Evolutionary conservation across 495 filamentous ascomycete genomes (phyloP).

Genomic region (Aspergillus coremiiformis): DNA sequence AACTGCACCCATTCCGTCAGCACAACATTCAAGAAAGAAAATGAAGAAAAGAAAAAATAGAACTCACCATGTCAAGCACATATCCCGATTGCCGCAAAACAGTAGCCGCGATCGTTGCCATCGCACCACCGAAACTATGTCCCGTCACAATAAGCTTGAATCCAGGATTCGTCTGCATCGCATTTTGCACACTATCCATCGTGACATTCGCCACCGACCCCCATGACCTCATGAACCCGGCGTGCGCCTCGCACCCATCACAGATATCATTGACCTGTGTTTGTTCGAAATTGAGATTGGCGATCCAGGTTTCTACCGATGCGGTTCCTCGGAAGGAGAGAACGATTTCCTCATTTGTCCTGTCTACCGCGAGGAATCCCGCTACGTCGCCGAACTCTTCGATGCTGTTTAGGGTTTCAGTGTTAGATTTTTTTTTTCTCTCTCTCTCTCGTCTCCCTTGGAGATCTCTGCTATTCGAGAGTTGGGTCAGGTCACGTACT

Average conservation of each 20-base stretch:
- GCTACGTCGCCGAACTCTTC: conserved; percentile 49
- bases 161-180: conserved; percentile 31
- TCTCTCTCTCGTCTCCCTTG: too few relatives aligned
- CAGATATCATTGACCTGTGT: conserved; percentile 28
- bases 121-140: conserved; percentile 62
- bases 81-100: conserved; percentile 47
- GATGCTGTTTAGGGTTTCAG: conserved; percentile 43
- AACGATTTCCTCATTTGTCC: conserved; percentile 53
- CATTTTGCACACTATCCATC: conserved; percentile 28
- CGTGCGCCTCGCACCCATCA: conserved; percentile 41
- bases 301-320: conserved; percentile 58
- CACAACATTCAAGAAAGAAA: background rate
- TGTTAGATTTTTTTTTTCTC: too few relatives aligned
- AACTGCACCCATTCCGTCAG: conserved; percentile 35
- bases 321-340: conserved; percentile 61
- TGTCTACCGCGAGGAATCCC: conserved; percentile 64
- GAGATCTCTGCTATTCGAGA: conserved; percentile 3
- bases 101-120: conserved; percentile 54
- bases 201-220: conserved; percentile 37
- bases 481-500: conserved; percentile 35
- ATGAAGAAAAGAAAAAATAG: background rate
- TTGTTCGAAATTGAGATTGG: conserved; percentile 46
- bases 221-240: conserved; percentile 53
- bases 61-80: conserved; percentile 27
- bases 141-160: conserved; percentile 55